Evolutionary conservation across 2,329 filamentous ascomycete genomes (phyloP), one percentile per base, ranked within the genome.

Genomic region (Sporothrix globosa): DNA sequence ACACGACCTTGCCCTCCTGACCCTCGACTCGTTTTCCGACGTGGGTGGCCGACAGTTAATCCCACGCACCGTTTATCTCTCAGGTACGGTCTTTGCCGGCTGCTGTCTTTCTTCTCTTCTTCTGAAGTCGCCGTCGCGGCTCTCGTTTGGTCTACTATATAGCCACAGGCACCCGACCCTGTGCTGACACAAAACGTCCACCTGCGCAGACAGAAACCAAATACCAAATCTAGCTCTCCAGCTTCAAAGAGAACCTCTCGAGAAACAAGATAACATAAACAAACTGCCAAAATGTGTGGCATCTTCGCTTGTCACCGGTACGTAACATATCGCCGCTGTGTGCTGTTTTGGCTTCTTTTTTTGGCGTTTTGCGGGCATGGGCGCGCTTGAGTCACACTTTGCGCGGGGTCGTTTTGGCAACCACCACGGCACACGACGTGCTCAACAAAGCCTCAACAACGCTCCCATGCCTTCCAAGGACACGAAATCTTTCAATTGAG

Each of bases 241-340:
- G 34, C 34, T 4, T 34, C 34, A 34, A 34, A 34, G 34, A 34
- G 34, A 66, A 14, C 39, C 48, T 44, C 67, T 50, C 44, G 30
- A 44, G 41, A 52, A 3, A 34, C 39, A 46, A 69, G 24, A 3
- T 4, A 34, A 44, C 41, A 11, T 7, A 14, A 50, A 46, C 17
- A 10, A n/a, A 19, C 10, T 27, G 58, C 73, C 77, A 80, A 72
- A 63, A 97, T 97, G 93, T 97, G 93, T 90, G 93, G 93, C 82
- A 97, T 97, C 79, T 97, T 97, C 82, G 94, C 93, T 77, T 97
- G 94, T 83, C 92, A 97, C 83, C 86, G 88, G 93, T 97, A 83
- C 80, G 89, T 86, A 72, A 69, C 71, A 14, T 39, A 69, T 71
- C 54, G 50, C 44, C 58, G 54, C 27, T 63, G 41, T 44, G 53